These are phyloP conservation scores for Nigrospora sphaerica DNA, from an alignment of 2,329 filamentous ascomycete genomes.

Conservation along the genomic window DNA sequence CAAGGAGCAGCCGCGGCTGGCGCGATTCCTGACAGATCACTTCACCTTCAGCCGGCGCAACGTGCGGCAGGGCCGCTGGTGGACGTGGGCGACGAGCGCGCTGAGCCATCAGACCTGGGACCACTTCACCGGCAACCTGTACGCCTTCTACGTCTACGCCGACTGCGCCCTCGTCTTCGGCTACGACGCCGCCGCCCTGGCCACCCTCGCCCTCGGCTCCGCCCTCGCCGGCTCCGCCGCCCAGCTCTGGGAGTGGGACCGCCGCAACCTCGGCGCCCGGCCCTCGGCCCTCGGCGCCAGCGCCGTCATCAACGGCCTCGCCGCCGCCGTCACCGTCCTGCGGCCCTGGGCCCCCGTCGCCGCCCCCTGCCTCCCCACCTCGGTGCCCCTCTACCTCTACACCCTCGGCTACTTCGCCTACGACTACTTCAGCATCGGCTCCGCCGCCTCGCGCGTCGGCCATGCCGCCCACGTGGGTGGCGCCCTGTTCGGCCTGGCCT, in stretches of 20 bases:
- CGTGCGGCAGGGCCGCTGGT: constrained; percentile 4
- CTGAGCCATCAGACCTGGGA: constrained; percentile 3
- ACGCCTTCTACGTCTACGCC: constrained; percentile 2
- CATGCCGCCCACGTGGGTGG: constrained; percentile 3
- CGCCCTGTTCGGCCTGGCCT: background rate
- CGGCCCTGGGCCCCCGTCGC: background rate
- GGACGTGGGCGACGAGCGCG: constrained; percentile 4
- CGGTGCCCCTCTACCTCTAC: constrained; percentile 2
- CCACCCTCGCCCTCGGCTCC: constrained; percentile 1
- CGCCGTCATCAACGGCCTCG: constrained; percentile 3
- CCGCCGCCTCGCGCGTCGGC: background rate
- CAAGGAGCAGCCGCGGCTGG: background rate
- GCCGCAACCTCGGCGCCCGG: background rate
- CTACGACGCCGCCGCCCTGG: background rate
- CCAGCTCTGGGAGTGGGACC: background rate
- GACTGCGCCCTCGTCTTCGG: background rate
- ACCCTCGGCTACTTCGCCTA: background rate
- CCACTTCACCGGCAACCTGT: constrained; percentile 4
- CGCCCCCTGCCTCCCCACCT: background rate
- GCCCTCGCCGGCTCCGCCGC: background rate
- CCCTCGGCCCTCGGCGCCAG: constrained; percentile 1
- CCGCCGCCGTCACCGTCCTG: constrained; percentile 2
- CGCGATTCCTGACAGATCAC: constrained; percentile 1
- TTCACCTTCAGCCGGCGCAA: constrained; percentile 1
- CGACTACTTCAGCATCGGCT: background rate